Evolutionary conservation across 225 moss, liverwort and hornwort genomes (phyloP).

Genomic region (Marchantia paleacea): DNA sequence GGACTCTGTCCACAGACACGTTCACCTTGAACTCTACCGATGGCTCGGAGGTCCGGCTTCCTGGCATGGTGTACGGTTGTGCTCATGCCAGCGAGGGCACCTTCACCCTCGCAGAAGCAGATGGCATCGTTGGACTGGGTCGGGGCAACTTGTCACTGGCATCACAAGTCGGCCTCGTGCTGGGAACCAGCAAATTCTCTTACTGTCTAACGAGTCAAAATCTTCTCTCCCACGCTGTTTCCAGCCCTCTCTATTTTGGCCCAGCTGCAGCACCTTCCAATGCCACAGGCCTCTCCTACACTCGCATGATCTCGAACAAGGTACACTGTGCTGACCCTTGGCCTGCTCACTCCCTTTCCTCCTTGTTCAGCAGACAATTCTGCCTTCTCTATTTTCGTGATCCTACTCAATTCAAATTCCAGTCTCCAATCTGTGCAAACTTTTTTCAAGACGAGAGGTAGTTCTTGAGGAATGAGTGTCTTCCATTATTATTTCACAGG

Average conservation of each 20-base stretch:
- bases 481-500: too few species aligned
- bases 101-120: conserved; percentile 18
- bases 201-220: neutral
- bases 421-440: too few species aligned
- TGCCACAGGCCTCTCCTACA: conserved; percentile 20
- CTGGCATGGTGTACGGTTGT: conserved; percentile 28
- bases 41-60: conserved; percentile 10
- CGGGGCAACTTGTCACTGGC: neutral
- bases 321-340: neutral
- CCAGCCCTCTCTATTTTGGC: conserved; percentile 37
- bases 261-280: conserved; percentile 20
- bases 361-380: neutral
- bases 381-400: neutral
- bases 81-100: conserved; percentile 24
- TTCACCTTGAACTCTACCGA: conserved; percentile 10
- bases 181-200: neutral
- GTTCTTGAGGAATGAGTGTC: too few species aligned
- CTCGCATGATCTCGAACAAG: conserved; percentile 21
- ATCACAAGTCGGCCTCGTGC: neutral
- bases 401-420: neutral
- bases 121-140: neutral
- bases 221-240: neutral
- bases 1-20: conserved; percentile 26
- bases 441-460: too few species aligned
- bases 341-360: neutral